Evolutionary conservation across 1,284 basidiomycete species (phyloP), one percentile per base, ranked within the genome.

Genomic region (Microbotryum intermedium): DNA sequence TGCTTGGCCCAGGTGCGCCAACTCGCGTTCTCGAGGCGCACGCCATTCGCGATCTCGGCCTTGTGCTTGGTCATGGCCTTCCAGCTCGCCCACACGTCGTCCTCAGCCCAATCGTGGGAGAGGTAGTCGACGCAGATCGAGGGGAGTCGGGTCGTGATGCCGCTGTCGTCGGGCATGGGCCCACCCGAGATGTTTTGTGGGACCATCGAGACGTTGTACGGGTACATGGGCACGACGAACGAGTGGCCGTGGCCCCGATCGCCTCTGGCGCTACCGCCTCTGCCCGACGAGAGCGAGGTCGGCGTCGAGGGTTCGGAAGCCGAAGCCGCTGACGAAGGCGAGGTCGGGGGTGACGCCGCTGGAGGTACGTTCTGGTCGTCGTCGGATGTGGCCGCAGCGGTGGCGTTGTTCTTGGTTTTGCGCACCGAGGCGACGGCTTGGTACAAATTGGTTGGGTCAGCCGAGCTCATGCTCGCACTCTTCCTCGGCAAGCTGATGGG

Each of bases 1-100:
- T 97, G 94, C 77, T 98, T 97, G 83, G 93, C 94, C 94, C 95
- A 98, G 1, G 94, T 97, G 50, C 95, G 80, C 94, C 94, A 98
- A 70, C 86, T 89, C 5, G 95, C 95, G 73, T 98, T 98, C 79
- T 98, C 95, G 62, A 98, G 82, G 55, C 94, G 80, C 59, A 89
- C 82, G 53, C 94, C 94, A 74, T 98, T 98, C 16, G 91, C 84
- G 72, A 98, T 97, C 77, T 94, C 93, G 74, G 97, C 89, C 83
- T 97, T 98, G 79, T 92, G 89, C 67, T 90, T 84, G 53, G 94
- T 98, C 92, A 97, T 98, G 73, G 86, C 90, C 69, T 94, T 83
- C 94, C 94, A 98, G 54, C 88, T 91, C 59, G 88, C 86, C 92
- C 92, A 97, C 16, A 98, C 91, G 75, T 98, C 95, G 75, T 97